phyloP scores from a whole-genome alignment of 345 rosid species.

The Excoecaria agallocha region DNA sequence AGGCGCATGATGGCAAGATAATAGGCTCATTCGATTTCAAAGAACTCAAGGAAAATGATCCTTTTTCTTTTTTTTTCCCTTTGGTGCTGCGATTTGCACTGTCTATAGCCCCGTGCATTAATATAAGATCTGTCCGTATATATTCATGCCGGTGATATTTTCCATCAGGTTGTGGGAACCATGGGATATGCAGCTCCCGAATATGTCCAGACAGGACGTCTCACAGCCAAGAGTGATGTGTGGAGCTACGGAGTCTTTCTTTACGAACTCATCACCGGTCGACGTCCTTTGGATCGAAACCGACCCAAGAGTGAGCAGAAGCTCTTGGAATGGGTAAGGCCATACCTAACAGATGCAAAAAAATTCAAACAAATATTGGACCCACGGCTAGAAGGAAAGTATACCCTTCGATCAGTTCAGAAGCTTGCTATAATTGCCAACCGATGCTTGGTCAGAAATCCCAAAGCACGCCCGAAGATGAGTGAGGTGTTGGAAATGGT shows the following conservation, averaged over 20 bases:
- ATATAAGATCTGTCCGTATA: not conserved
- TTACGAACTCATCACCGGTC: conserved; percentile 84
- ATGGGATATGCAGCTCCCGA: conserved; percentile 95
- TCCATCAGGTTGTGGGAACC: conserved; percentile 79
- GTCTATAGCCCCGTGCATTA: not conserved
- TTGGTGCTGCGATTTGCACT: not conserved
- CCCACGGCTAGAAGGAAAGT: conserved; percentile 62
- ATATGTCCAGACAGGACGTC: conserved; percentile 76
- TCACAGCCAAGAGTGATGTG: conserved; percentile 78
- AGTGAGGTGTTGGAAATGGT: conserved; percentile 81
- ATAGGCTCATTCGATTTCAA: not conserved
- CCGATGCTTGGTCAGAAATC: conserved; percentile 63
- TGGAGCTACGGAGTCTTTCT: conserved; percentile 97
- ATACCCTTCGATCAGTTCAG: conserved; percentile 44
- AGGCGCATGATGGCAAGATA: not conserved
- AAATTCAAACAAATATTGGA: conserved; percentile 61
- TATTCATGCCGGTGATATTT: not conserved
- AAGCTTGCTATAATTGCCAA: conserved; percentile 70
- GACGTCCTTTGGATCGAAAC: conserved; percentile 74
- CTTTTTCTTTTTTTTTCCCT: not conserved
- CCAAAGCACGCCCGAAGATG: conserved; percentile 86
- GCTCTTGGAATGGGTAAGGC: conserved; percentile 84
- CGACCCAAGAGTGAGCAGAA: conserved; percentile 80
- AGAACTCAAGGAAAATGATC: not conserved
- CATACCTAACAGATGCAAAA: conserved; percentile 56